A percentile compares a stretch with the other conserved stretches of the same genome.
Conservation (phyloP, 768 basidiomycete genomes). For the Serendipita sp. region DNA sequence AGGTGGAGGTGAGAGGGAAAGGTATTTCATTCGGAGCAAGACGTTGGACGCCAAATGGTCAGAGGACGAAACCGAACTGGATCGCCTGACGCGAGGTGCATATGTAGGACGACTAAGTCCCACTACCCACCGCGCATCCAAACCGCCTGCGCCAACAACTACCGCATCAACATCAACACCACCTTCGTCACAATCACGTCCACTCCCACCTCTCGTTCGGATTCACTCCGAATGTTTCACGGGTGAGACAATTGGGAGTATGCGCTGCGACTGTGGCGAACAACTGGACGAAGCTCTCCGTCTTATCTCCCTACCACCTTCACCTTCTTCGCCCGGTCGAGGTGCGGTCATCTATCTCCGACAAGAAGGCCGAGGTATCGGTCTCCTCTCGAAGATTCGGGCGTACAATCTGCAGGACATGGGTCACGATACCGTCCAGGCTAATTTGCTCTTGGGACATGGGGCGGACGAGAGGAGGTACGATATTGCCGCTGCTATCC, state of each 20-base stretch:
- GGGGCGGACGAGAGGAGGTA: slow-evolving; percentile 88
- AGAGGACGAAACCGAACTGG: slow-evolving; percentile 77
- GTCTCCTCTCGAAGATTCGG: slow-evolving; percentile 83
- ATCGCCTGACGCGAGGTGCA: slow-evolving; percentile 83
- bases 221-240: slow-evolving; percentile 99
- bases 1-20: slow-evolving; percentile 9
- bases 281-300: slow-evolving; percentile 96
- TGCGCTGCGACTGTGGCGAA: slow-evolving; percentile 98
- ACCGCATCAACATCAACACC: too few relatives aligned
- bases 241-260: slow-evolving; percentile 92
- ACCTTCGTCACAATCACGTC: slow-evolving; percentile 13
- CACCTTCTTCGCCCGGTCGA: slow-evolving; percentile 49
- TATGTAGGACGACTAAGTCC: slow-evolving; percentile 74
- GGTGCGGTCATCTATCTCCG: slow-evolving; percentile 91
- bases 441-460: slow-evolving; percentile 90
- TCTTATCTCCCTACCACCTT: slow-evolving; percentile 59
- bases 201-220: slow-evolving; percentile 67
- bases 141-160: neutral
- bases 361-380: slow-evolving; percentile 96
- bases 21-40: slow-evolving; percentile 45
- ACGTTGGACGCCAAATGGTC: slow-evolving; percentile 75
- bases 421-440: slow-evolving; percentile 96
- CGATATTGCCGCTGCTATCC: slow-evolving; percentile 77
- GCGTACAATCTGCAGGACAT: slow-evolving; percentile 98
- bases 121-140: slow-evolving; percentile 22